phyloP scores from a whole-genome alignment of 129 eudicot species.

The Escallonia herrerae region DNA sequence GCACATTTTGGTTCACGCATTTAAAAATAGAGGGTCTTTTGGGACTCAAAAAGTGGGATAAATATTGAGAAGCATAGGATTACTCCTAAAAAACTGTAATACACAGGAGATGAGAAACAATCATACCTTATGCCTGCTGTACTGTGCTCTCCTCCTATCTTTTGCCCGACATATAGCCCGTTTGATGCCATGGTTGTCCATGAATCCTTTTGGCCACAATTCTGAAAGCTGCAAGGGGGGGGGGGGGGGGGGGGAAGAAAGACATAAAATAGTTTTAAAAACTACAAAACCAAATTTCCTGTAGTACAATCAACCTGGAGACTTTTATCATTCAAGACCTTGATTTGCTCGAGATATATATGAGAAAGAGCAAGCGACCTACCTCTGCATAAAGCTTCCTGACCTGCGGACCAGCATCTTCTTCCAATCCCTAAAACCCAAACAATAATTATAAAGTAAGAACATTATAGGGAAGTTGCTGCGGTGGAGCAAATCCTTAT shows the following conservation, averaged over 20 bases:
- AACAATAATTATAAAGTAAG: conserved; percentile 13
- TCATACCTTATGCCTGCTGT: conserved; percentile 47
- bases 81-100: no score
- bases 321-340: no score
- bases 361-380: conserved; percentile 5
- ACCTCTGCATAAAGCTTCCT: conserved; percentile 89
- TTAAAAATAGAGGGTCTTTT: no score
- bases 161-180: conserved; percentile 79
- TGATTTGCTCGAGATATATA: not conserved
- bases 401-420: conserved; percentile 79
- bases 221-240: conserved; percentile 64
- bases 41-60: no score
- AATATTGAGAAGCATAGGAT: no score
- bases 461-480: conserved; percentile 3
- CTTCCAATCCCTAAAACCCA: conserved; percentile 66
- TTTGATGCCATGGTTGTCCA: conserved; percentile 90
- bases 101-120: not conserved
- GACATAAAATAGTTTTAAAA: not conserved
- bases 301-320: not conserved
- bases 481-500: not conserved
- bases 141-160: conserved; percentile 48
- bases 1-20: no score
- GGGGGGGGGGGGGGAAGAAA: no score
- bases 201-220: conserved; percentile 79
- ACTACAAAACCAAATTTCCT: not conserved